Evolutionary conservation across 2,329 filamentous ascomycete species (phyloP).

Genomic region (Blastomyces gilchristii): DNA sequence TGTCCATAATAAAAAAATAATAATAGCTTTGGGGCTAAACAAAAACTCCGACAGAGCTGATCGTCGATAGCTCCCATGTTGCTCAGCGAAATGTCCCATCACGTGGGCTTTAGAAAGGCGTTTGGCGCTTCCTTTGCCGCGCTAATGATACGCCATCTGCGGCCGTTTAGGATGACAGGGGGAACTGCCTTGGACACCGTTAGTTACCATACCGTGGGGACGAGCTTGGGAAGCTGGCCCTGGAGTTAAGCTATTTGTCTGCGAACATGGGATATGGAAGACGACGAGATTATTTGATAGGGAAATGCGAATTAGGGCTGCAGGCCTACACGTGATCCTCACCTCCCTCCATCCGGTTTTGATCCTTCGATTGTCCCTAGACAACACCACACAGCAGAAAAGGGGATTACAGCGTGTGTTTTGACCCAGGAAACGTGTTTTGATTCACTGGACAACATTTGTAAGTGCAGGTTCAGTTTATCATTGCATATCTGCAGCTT

Average conservation of each 20-base stretch:
- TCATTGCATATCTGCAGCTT: neutral
- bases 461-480: neutral
- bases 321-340: neutral
- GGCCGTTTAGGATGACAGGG: neutral
- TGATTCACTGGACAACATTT: neutral
- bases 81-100: neutral
- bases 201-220: neutral
- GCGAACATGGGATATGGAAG: neutral
- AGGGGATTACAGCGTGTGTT: neutral
- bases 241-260: neutral
- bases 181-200: neutral
- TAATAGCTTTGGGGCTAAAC: neutral
- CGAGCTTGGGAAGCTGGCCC: neutral
- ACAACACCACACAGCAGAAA: neutral
- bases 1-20: neutral
- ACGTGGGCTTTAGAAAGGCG: neutral
- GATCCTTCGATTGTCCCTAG: neutral
- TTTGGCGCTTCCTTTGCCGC: neutral
- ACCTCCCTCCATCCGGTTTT: neutral
- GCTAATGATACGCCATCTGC: neutral
- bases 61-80: slow-evolving; percentile 2
- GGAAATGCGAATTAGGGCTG: neutral
- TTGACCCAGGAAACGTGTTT: neutral
- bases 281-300: neutral
- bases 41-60: neutral